Evolutionary conservation across 345 rosid genomes (phyloP), one percentile per base, ranked within the genome.

Genomic region (Mallotus nudiflorus): DNA sequence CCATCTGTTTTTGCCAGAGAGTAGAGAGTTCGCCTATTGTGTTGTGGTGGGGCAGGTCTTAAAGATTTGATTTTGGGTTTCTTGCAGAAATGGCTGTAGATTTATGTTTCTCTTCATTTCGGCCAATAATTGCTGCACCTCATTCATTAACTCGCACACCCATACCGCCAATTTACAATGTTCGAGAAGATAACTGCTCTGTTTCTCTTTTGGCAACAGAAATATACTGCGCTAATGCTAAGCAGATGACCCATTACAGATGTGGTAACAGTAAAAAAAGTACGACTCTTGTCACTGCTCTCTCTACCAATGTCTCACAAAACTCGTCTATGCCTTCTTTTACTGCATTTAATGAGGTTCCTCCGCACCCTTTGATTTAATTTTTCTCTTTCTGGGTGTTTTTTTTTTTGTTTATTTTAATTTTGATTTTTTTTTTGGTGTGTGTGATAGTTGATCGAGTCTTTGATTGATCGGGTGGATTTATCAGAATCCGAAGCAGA

Each of bases 401-500:
- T 29, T 8, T 9, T 14, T 35, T 29, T 62, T 37, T 19, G 2
- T 57, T 48, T 29, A 19, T 60, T 46, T 8, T 66, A 5, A 13
- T 39, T 67, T 28, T 57, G 11, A 14, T 59, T 59, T 42, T 37
- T 40, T 46, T 51, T 19, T 4, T 3, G 2, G 48, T 10, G 12
- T 22, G 40, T 18, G 44, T 29, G 22, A 68, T 72, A 88, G 93
- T 60, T 88, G 83, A 89, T 92, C 49, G 94, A 87, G 74, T 65
- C 84, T 44, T 73, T 94, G 83, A 86, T 90, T 65, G 70, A 81
- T 61, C 76, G 89, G 61, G 86, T 83, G 75, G 88, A 96, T 78
- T 78, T 92, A 39, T 82, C 96, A 37, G 95, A 89, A 79, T 67
- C 83, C 3, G 95, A 92, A 63, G 89, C 98, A 16, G 95, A 89